Evolutionary conservation across 2,329 filamentous ascomycete species (phyloP).

Genomic region (Penicillium griseofulvum): DNA sequence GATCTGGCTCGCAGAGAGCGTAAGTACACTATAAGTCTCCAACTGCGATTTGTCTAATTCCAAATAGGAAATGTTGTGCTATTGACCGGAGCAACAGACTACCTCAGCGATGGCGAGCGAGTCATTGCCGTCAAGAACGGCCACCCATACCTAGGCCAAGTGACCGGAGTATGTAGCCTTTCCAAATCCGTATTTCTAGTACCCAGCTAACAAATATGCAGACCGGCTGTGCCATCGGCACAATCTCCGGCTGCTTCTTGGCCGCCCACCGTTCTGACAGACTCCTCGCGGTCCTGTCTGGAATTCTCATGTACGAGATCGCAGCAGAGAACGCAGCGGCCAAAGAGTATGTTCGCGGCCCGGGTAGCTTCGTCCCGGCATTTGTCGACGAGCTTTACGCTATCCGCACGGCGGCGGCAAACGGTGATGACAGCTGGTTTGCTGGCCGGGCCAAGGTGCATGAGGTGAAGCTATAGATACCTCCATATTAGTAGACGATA

Average conservation of each 20-base stretch:
- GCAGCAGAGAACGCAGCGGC: slow-evolving; percentile 66
- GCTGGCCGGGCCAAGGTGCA: slow-evolving; percentile 37
- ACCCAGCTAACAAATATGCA: slow-evolving; percentile 15
- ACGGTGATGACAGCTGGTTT: slow-evolving; percentile 37
- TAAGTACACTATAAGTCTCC: slow-evolving; percentile 10
- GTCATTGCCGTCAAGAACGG: slow-evolving; percentile 73
- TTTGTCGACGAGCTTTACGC: slow-evolving; percentile 71
- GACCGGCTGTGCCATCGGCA: slow-evolving; percentile 83
- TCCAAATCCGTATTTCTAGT: background rate
- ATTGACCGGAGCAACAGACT: slow-evolving; percentile 77
- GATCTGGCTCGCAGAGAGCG: slow-evolving; percentile 66
- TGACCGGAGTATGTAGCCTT: slow-evolving; percentile 41
- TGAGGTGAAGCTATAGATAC: slow-evolving; percentile 28
- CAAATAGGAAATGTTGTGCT: slow-evolving; percentile 62
- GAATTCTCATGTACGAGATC: slow-evolving; percentile 73
- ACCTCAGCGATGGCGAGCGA: slow-evolving; percentile 69
- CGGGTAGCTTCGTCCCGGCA: slow-evolving; percentile 80
- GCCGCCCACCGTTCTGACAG: slow-evolving; percentile 63
- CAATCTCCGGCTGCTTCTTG: slow-evolving; percentile 72
- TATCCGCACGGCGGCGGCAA: slow-evolving; percentile 36
- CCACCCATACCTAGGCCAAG: slow-evolving; percentile 55
- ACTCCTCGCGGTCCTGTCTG: slow-evolving; percentile 71
- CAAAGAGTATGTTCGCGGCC: slow-evolving; percentile 66
- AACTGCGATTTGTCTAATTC: background rate
- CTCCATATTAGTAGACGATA: background rate